Percentiles rank a stretch among this genome's conserved stretches.
These are phyloP conservation scores for Pulveroboletus frians DNA, from an alignment of 768 basidiomycete genomes.

Conservation along the genomic window DNA sequence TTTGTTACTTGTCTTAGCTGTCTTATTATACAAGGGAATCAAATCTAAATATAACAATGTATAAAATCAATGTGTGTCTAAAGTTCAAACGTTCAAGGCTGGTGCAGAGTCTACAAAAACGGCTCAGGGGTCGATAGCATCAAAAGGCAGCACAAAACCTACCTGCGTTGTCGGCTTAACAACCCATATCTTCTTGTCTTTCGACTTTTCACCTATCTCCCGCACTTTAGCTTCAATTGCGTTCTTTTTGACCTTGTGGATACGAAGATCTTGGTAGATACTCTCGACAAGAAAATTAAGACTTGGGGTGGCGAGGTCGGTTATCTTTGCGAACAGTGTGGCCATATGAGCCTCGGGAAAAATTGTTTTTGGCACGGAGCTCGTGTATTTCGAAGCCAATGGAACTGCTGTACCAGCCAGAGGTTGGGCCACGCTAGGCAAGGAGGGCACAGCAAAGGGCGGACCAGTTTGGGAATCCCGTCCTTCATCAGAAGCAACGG, in stretches of 20 bases:
- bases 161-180: constrained; percentile 38
- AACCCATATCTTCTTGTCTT: constrained; percentile 69
- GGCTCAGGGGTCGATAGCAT: not conserved
- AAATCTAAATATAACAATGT: constrained; percentile 8
- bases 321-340: constrained; percentile 58
- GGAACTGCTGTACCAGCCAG: constrained; percentile 12
- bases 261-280: constrained; percentile 63
- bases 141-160: not conserved
- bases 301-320: constrained; percentile 53
- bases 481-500: constrained; percentile 40
- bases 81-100: constrained; percentile 9
- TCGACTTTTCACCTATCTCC: constrained; percentile 72
- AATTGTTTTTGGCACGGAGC: constrained; percentile 42
- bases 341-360: constrained; percentile 69
- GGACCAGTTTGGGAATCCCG: constrained; percentile 21
- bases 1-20: not conserved
- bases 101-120: constrained; percentile 7
- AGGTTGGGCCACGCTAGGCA: constrained; percentile 36
- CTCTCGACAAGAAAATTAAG: constrained; percentile 66
- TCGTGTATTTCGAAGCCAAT: constrained; percentile 25
- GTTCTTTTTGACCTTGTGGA: constrained; percentile 76
- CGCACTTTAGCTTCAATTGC: constrained; percentile 77
- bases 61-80: not conserved
- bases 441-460: constrained; percentile 44
- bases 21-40: constrained; percentile 1